Evolutionary conservation across 2,329 filamentous ascomycete species (phyloP).

Genomic region (Clonostachys rosea): DNA sequence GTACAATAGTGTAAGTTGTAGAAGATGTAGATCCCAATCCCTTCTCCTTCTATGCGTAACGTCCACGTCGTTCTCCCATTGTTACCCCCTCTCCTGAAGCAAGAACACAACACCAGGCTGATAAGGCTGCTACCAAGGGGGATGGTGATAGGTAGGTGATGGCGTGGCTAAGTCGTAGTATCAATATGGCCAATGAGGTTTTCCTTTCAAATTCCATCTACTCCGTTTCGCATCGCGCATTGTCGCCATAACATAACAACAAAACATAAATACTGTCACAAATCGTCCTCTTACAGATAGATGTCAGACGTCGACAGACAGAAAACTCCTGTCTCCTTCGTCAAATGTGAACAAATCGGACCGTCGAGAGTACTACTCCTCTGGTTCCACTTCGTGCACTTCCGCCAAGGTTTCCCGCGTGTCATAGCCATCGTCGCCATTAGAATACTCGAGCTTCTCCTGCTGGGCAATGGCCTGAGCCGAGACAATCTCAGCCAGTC

Average conservation of each 20-base stretch:
- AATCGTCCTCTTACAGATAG: not conserved
- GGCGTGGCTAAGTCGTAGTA: not conserved
- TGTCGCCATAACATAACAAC: not conserved
- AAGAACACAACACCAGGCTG: too few relatives aligned
- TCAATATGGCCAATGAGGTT: not conserved
- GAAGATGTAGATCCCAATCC: too few relatives aligned
- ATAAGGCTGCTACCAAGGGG: too few relatives aligned
- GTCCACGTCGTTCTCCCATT: too few relatives aligned
- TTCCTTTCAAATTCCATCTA: not conserved
- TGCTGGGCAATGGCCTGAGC: conserved; percentile 95
- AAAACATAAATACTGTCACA: conserved; percentile 1
- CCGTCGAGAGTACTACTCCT: conserved; percentile 11
- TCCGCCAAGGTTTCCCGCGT: conserved; percentile 43
- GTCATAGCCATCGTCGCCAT: conserved; percentile 34
- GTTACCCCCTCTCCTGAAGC: too few relatives aligned
- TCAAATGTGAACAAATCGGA: too few relatives aligned
- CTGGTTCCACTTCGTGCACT: conserved; percentile 39
- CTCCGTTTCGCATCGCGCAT: not conserved
- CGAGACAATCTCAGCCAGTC: conserved; percentile 96
- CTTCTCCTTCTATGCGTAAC: too few relatives aligned
- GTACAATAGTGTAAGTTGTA: too few relatives aligned
- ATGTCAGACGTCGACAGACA: not conserved
- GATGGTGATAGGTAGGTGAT: too few relatives aligned
- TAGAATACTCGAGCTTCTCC: conserved; percentile 66
- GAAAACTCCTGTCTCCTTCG: too few relatives aligned